Evolutionary conservation across 2,329 filamentous ascomycete species (phyloP).

Genomic region (Cercospora brassicicola): DNA sequence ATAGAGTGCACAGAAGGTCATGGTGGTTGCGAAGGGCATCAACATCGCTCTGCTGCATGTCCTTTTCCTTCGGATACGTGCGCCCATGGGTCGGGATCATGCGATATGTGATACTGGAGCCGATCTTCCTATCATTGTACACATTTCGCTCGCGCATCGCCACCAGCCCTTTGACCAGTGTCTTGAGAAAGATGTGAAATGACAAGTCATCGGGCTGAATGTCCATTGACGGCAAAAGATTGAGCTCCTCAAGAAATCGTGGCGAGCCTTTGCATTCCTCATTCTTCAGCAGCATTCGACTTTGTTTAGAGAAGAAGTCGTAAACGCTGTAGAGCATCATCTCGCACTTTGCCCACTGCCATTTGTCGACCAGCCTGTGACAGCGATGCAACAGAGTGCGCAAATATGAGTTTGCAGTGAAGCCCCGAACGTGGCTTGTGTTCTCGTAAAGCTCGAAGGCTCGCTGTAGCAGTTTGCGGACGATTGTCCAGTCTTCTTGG

Average conservation of each 20-base stretch:
- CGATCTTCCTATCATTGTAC: conserved; percentile 56
- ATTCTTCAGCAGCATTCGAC: conserved; percentile 52
- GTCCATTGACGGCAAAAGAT: conserved; percentile 46
- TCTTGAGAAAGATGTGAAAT: conserved; percentile 62
- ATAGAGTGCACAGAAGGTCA: conserved; percentile 60
- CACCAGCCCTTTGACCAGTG: conserved; percentile 52
- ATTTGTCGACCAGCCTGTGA: conserved; percentile 53
- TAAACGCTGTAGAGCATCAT: conserved; percentile 55
- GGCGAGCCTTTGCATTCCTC: conserved; percentile 57
- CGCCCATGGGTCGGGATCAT: conserved; percentile 62
- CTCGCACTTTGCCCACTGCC: conserved; percentile 61
- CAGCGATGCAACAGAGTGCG: conserved; percentile 55
- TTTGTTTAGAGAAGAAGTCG: conserved; percentile 60
- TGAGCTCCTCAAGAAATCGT: conserved; percentile 54
- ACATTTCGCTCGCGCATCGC: conserved; percentile 44
- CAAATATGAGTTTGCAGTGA: conserved; percentile 58
- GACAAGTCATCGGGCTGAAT: conserved; percentile 52
- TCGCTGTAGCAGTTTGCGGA: conserved; percentile 49
- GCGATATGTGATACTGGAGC: conserved; percentile 56
- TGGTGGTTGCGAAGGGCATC: conserved; percentile 62
- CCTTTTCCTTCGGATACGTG: conserved; percentile 59
- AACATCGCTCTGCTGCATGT: conserved; percentile 54
- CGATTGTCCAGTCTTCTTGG: conserved; percentile 53
- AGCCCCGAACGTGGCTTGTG: conserved; percentile 43
- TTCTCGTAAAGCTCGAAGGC: conserved; percentile 51